phyloP scores from a whole-genome alignment of 2,329 filamentous ascomycete genomes.

The Fusarium sp. region DNA sequence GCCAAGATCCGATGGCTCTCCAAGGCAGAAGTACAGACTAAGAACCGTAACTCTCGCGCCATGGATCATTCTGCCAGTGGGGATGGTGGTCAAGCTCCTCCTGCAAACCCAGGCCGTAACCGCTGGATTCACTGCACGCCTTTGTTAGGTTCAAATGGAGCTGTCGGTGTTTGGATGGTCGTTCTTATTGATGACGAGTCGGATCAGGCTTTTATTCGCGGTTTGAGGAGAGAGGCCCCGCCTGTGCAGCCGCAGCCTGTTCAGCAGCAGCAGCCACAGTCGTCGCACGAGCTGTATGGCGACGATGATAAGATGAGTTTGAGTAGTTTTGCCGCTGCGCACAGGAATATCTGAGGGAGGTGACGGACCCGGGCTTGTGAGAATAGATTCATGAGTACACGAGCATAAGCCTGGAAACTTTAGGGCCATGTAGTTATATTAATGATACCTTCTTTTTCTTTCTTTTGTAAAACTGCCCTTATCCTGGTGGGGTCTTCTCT shows the following conservation, averaged over 20 bases:
- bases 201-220: slow-evolving; percentile 17
- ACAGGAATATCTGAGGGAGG: not conserved
- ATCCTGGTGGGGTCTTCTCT: not conserved
- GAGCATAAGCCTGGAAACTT: not conserved
- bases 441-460: slow-evolving; percentile 10
- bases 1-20: slow-evolving; percentile 77
- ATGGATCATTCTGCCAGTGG: slow-evolving; percentile 50
- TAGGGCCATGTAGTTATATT: not conserved
- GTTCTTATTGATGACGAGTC: slow-evolving; percentile 75
- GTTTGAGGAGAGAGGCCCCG: slow-evolving; percentile 24
- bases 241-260: slow-evolving; percentile 15
- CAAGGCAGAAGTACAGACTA: slow-evolving; percentile 18
- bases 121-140: slow-evolving; percentile 85
- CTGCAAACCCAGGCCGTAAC: slow-evolving; percentile 59
- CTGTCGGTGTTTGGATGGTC: slow-evolving; percentile 83
- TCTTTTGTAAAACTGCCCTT: not conserved
- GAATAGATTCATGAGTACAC: not conserved
- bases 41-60: slow-evolving; percentile 2
- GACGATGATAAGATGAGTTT: slow-evolving; percentile 38
- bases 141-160: slow-evolving; percentile 71
- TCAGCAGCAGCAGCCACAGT: not conserved
- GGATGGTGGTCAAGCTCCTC: slow-evolving; percentile 23
- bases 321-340: slow-evolving; percentile 36
- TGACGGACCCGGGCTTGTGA: not conserved
- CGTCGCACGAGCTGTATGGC: not conserved